Percentiles rank a stretch among this genome's conserved stretches.
phyloP scores from a whole-genome alignment of 306 rosid genomes.

The Comarum palustre region DNA sequence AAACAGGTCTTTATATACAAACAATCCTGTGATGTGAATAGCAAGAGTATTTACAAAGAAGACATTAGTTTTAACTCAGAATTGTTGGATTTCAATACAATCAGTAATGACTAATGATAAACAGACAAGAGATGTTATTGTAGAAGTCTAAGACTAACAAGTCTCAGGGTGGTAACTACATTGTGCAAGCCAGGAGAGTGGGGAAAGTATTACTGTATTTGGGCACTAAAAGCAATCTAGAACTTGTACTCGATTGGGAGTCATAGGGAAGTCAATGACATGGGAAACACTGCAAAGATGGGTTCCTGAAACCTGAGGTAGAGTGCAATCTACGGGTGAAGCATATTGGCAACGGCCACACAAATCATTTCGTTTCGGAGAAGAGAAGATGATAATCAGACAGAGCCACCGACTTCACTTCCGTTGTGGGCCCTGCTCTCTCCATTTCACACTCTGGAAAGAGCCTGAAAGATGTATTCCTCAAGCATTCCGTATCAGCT shows the following conservation, averaged over 20 bases:
- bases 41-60: background rate
- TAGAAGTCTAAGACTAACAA: background rate
- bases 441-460: conserved; percentile 64
- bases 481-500: conserved; percentile 77
- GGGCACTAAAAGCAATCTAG: background rate
- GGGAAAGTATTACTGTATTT: background rate
- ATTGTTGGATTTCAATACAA: background rate
- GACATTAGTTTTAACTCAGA: background rate
- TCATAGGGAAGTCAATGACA: background rate
- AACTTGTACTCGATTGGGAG: background rate
- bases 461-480: conserved; percentile 69
- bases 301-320: background rate
- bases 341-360: background rate
- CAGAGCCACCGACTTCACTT: conserved; percentile 59
- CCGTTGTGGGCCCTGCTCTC: conserved; percentile 63
- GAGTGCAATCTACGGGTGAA: background rate
- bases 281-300: background rate
- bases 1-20: background rate
- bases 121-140: background rate
- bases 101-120: background rate
- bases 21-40: background rate
- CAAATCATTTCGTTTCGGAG: background rate
- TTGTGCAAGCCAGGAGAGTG: background rate
- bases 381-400: conserved; percentile 5
- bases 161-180: background rate